A percentile compares a stretch with the other conserved stretches of the same genome.
phyloP scores from a whole-genome alignment of 371 early-diverging fungal genomes.

The Funneliformis caledonium region DNA sequence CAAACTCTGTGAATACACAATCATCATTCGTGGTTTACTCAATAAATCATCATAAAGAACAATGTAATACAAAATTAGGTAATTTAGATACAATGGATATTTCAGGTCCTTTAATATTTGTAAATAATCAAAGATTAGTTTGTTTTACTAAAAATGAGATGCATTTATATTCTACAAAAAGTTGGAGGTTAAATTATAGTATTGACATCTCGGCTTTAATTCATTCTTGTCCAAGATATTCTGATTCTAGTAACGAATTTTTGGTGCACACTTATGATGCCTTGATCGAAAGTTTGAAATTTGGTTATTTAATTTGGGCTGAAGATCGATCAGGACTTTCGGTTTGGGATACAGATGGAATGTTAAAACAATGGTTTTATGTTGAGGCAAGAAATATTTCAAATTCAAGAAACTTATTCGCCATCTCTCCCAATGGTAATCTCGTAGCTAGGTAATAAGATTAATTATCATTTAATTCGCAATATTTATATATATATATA shows the following conservation, averaged over 20 bases:
- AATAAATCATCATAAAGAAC: not conserved
- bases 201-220: not conserved
- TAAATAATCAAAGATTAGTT: not conserved
- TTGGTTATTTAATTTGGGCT: not conserved
- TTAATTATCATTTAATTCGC: not conserved
- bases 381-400: not conserved
- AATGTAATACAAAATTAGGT: not conserved
- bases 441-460: conserved; percentile 8
- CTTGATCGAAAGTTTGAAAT: not conserved
- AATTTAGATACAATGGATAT: not conserved
- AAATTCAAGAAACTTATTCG: not conserved
- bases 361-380: conserved; percentile 22
- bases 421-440: not conserved
- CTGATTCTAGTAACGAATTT: too few relatives aligned
- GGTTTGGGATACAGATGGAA: conserved; percentile 10
- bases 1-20: not conserved
- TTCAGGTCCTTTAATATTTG: not conserved
- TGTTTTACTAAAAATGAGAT: not conserved
- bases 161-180: not conserved
- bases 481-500: not conserved
- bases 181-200: not conserved
- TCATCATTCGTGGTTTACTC: conserved; percentile 12
- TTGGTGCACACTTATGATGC: not conserved
- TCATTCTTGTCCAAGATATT: not conserved
- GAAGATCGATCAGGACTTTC: not conserved